phyloP scores from a whole-genome alignment of 2,329 filamentous ascomycete species.

The Nakataea oryzae region DNA sequence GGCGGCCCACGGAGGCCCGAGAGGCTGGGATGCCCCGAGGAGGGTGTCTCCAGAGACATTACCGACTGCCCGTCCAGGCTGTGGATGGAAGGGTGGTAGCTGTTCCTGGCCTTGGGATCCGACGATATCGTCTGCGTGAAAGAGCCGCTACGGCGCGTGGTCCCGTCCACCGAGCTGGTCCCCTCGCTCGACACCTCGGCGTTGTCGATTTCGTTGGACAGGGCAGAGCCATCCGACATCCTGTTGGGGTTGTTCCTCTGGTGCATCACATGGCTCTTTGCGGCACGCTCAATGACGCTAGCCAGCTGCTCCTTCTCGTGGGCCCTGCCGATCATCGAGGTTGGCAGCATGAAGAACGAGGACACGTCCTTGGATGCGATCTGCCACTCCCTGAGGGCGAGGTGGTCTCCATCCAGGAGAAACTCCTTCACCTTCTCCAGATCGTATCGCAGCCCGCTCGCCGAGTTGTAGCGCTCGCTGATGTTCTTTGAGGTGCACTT shows the following conservation, averaged over 20 bases:
- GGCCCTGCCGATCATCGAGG: slow-evolving; percentile 68
- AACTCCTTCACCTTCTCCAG: slow-evolving; percentile 63
- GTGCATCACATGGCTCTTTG: slow-evolving; percentile 48
- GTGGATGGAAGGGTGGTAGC: slow-evolving; percentile 27
- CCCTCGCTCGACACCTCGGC: slow-evolving; percentile 48
- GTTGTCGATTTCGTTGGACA: slow-evolving; percentile 39
- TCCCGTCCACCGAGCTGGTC: slow-evolving; percentile 45
- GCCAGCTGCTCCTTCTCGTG: slow-evolving; percentile 62
- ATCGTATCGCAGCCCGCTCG: slow-evolving; percentile 76
- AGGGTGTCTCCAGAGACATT: slow-evolving; percentile 36
- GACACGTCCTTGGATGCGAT: slow-evolving; percentile 81
- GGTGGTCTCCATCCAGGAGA: slow-evolving; percentile 62
- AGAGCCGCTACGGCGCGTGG: slow-evolving; percentile 36
- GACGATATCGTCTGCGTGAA: slow-evolving; percentile 33
- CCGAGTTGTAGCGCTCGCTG: slow-evolving; percentile 79
- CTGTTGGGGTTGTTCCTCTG: slow-evolving; percentile 30
- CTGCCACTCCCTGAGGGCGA: slow-evolving; percentile 61
- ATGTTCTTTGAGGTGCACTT: slow-evolving; percentile 89
- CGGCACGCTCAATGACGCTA: slow-evolving; percentile 65
- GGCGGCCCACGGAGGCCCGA: slow-evolving; percentile 22
- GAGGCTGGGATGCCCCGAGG: slow-evolving; percentile 31
- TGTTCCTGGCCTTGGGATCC: slow-evolving; percentile 28
- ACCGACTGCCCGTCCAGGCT: slow-evolving; percentile 31
- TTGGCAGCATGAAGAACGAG: slow-evolving; percentile 82
- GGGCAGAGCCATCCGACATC: slow-evolving; percentile 41